Evolutionary conservation across 192 early-diverging fungal genomes (phyloP).

Genomic region (Chytriomyces sp.): DNA sequence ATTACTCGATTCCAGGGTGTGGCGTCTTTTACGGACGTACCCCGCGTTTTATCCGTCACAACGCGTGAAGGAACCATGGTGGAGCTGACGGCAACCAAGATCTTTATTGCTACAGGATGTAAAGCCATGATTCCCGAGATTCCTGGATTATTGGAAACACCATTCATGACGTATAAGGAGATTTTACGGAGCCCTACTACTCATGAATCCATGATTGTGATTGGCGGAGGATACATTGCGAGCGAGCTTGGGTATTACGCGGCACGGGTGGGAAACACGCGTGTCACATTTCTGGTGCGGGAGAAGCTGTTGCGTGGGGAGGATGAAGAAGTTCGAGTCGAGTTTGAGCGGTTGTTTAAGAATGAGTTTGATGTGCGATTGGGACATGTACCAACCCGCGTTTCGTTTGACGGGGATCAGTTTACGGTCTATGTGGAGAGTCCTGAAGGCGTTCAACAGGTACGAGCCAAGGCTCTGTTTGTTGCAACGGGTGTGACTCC

Average conservation of each 20-base stretch:
- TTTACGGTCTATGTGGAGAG: slow-evolving; percentile 12
- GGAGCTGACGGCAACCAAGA: slow-evolving; percentile 6
- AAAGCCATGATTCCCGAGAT: slow-evolving; percentile 39
- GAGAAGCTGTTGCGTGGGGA: slow-evolving; percentile 42
- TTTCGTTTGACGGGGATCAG: slow-evolving; percentile 24
- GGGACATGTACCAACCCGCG: slow-evolving; percentile 3
- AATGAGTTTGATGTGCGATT: slow-evolving; percentile 23
- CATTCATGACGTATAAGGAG: slow-evolving; percentile 42
- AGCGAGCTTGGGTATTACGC: slow-evolving; percentile 46
- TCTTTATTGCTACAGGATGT: slow-evolving; percentile 45
- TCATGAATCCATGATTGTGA: slow-evolving; percentile 40
- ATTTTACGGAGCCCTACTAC: slow-evolving; percentile 29
- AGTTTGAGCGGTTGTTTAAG: slow-evolving; percentile 38
- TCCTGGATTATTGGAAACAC: slow-evolving; percentile 45
- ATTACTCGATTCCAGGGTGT: slow-evolving; percentile 24
- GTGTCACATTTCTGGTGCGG: slow-evolving; percentile 43
- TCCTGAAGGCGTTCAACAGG: neutral
- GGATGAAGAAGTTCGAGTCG: slow-evolving; percentile 39
- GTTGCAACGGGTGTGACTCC: slow-evolving; percentile 46
- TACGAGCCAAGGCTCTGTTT: slow-evolving; percentile 31
- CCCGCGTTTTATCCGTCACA: neutral
- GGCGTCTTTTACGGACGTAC: slow-evolving; percentile 9
- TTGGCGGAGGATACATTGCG: slow-evolving; percentile 52
- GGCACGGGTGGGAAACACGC: slow-evolving; percentile 35
- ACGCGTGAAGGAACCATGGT: no score